A percentile compares a stretch with the other conserved stretches of the same genome.
These are phyloP conservation scores for Zasmidium cellare DNA, from an alignment of 2,329 filamentous ascomycete genomes.

Conservation along the genomic window DNA sequence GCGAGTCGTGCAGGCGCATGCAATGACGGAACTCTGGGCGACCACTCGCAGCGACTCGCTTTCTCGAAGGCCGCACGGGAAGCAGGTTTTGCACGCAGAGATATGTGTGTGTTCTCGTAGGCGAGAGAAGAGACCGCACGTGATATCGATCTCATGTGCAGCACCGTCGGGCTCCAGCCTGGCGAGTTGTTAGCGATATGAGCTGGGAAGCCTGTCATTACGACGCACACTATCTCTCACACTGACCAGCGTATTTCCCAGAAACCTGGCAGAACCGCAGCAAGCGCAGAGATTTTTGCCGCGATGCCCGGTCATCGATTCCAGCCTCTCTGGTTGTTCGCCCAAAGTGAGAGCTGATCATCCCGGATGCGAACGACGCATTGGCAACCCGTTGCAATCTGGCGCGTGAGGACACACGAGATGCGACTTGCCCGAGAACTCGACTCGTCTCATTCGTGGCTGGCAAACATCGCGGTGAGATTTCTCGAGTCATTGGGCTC, in stretches of 20 bases:
- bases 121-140: not conserved
- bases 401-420: not conserved
- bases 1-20: not conserved
- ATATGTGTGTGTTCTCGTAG: not conserved
- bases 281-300: not conserved
- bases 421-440: not conserved
- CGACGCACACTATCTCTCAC: not conserved
- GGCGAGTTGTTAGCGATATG: not conserved
- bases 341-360: not conserved
- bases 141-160: not conserved
- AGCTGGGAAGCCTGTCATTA: not conserved
- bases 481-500: not conserved
- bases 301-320: not conserved
- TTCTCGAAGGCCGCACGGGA: not conserved
- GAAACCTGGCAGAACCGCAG: not conserved
- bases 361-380: not conserved
- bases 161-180: not conserved
- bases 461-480: not conserved
- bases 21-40: not conserved
- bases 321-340: constrained; percentile 2
- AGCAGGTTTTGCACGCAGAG: not conserved
- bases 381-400: not conserved
- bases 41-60: not conserved
- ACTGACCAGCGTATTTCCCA: not conserved
- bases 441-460: not conserved